These are phyloP conservation scores for Stereocaulon alpinum DNA, from an alignment of 495 filamentous ascomycete genomes.

Conservation along the genomic window DNA sequence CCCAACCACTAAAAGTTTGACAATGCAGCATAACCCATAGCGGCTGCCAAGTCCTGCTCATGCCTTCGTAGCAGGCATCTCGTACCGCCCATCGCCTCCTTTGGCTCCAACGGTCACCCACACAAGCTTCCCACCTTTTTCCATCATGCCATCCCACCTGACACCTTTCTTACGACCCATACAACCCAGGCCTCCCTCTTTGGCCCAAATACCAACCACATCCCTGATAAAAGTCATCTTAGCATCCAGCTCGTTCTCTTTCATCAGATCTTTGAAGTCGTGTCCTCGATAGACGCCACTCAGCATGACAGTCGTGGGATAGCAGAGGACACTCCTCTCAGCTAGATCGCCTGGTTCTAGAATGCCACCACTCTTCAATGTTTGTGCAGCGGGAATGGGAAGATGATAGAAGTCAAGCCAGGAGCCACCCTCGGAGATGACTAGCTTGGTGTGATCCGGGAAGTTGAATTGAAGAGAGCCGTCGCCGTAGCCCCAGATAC, in stretches of 20 bases:
- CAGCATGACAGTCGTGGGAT: conserved; percentile 40
- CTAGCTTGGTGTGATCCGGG: conserved; percentile 91
- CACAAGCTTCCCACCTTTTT: conserved; percentile 62
- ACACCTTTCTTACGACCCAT: conserved; percentile 42
- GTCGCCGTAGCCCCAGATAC: conserved; percentile 81
- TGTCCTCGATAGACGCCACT: conserved; percentile 25
- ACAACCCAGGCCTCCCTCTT: conserved; percentile 55
- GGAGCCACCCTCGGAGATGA: conserved; percentile 61
- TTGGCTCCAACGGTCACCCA: conserved; percentile 77
- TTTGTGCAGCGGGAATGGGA: conserved; percentile 54
- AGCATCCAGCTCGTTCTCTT: conserved; percentile 65
- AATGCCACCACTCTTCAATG: conserved; percentile 51
- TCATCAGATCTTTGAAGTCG: conserved; percentile 49
- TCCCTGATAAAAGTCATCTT: conserved; percentile 69
- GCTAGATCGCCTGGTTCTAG: conserved; percentile 52
- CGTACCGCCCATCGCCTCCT: conserved; percentile 54
- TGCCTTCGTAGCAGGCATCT: conserved; percentile 10
- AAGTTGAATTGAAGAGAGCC: conserved; percentile 91
- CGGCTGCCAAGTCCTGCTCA: not conserved
- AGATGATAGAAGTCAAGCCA: conserved; percentile 83
- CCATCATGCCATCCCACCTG: conserved; percentile 58
- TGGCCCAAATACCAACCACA: conserved; percentile 63
- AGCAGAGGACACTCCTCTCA: conserved; percentile 50
- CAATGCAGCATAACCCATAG: not conserved
- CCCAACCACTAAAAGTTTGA: not conserved